phyloP scores from a whole-genome alignment of 2,329 filamentous ascomycete species.

The Cytospora schulzeri region DNA sequence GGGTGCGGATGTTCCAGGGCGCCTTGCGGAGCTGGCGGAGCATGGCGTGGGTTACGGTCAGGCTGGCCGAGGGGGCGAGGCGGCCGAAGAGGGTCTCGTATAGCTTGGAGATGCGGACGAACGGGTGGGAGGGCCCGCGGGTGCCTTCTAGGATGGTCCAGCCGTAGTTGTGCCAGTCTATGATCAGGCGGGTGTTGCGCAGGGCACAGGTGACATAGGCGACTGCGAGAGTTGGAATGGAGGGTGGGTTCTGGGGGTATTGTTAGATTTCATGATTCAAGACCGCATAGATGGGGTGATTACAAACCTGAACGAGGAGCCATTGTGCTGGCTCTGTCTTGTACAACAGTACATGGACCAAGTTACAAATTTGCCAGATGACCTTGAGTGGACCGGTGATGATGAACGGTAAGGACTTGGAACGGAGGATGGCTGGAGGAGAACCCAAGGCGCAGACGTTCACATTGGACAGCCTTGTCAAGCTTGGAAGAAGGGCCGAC shows the following conservation, averaged over 20 bases:
- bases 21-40: slow-evolving; percentile 64
- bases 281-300: not conserved
- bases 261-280: not conserved
- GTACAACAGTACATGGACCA: slow-evolving; percentile 76
- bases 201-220: slow-evolving; percentile 72
- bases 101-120: slow-evolving; percentile 74
- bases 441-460: slow-evolving; percentile 69
- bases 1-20: slow-evolving; percentile 66
- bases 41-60: slow-evolving; percentile 93
- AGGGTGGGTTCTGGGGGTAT: slow-evolving; percentile 76
- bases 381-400: slow-evolving; percentile 82
- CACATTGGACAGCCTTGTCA: slow-evolving; percentile 69
- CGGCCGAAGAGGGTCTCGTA: slow-evolving; percentile 78
- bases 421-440: slow-evolving; percentile 68
- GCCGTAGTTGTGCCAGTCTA: slow-evolving; percentile 99
- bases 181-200: slow-evolving; percentile 78
- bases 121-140: slow-evolving; percentile 61
- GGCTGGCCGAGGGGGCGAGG: slow-evolving; percentile 68
- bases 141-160: slow-evolving; percentile 82
- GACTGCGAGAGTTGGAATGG: slow-evolving; percentile 84
- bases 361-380: slow-evolving; percentile 73
- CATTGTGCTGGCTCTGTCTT: slow-evolving; percentile 73
- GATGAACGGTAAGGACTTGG: slow-evolving; percentile 73
- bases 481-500: slow-evolving; percentile 67
- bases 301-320: slow-evolving; percentile 76